phyloP scores from a whole-genome alignment of 345 rosid species.

The Excoecaria agallocha region DNA sequence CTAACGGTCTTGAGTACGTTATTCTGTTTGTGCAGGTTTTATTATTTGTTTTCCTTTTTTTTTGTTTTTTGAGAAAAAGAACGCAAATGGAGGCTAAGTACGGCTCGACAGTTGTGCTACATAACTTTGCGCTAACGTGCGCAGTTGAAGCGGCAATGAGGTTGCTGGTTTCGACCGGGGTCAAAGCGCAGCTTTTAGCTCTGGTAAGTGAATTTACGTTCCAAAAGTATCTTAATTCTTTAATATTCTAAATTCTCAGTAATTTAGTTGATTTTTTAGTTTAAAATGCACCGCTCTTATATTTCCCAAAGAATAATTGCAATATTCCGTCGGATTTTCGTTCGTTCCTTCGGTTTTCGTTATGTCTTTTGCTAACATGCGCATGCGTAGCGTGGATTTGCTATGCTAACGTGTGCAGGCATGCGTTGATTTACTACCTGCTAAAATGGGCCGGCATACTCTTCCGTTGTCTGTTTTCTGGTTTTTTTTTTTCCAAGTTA shows the following conservation, averaged over 20 bases:
- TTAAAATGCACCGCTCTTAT: too few species aligned
- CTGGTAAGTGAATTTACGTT: conserved; percentile 29
- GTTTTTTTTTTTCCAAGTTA: too few species aligned
- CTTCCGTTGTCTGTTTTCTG: too few species aligned
- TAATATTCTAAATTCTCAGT: neutral
- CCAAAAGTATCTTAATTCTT: too few species aligned
- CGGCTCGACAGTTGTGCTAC: conserved; percentile 33
- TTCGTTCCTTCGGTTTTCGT: neutral
- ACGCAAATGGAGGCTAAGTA: conserved; percentile 33
- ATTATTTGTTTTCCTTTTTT: neutral
- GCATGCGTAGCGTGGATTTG: neutral
- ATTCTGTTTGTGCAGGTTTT: conserved; percentile 13
- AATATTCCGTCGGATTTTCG: neutral
- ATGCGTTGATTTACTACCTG: neutral
- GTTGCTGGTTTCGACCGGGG: conserved; percentile 40
- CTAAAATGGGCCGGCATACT: neutral
- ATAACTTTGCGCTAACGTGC: conserved; percentile 44
- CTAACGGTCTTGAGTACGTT: conserved; percentile 22
- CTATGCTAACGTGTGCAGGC: neutral
- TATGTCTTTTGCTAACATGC: conserved; percentile 15
- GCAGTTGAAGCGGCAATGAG: conserved; percentile 44
- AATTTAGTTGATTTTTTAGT: neutral
- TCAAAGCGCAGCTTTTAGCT: conserved; percentile 36
- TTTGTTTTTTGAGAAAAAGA: too few species aligned
- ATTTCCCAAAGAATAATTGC: neutral